Conservation (phyloP, 139 green algal genomes). For the Chlorella sp. region DNA sequence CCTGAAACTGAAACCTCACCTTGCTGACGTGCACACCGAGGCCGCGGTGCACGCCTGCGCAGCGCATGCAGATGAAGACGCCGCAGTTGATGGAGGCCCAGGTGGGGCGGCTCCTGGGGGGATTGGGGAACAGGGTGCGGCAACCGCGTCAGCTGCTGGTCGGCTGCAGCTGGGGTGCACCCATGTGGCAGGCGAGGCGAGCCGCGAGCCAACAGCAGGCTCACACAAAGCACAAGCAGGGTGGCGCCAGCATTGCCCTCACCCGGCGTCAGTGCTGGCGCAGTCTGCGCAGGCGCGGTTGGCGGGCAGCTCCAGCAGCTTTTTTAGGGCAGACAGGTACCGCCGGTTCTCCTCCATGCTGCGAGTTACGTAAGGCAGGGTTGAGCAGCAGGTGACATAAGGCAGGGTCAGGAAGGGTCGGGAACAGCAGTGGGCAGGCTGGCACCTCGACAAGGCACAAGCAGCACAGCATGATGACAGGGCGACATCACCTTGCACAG, state of each 20-base stretch:
- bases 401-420: too few species aligned
- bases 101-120: constrained; percentile 43
- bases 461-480: too few species aligned
- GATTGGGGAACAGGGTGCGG: too few species aligned
- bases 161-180: too few species aligned
- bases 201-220: too few species aligned
- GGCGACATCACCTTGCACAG: too few species aligned
- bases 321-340: constrained; percentile 59
- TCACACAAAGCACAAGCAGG: too few species aligned
- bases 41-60: constrained; percentile 48
- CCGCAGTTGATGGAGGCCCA: constrained; percentile 81
- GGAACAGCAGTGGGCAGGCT: neutral
- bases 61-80: constrained; percentile 81
- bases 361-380: neutral
- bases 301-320: constrained; percentile 51
- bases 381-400: neutral
- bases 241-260: too few species aligned
- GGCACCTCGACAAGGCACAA: neutral
- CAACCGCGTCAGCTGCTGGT: too few species aligned
- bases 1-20: too few species aligned
- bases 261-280: constrained; percentile 28
- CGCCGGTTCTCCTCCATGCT: constrained; percentile 76
- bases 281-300: constrained; percentile 79
- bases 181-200: too few species aligned
- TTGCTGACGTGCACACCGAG: constrained; percentile 79